A percentile compares a stretch with the other conserved stretches of the same genome.
Evolutionary conservation across 2,329 filamentous ascomycete species (phyloP).

Genomic region (Lecanicillium sp.): DNA sequence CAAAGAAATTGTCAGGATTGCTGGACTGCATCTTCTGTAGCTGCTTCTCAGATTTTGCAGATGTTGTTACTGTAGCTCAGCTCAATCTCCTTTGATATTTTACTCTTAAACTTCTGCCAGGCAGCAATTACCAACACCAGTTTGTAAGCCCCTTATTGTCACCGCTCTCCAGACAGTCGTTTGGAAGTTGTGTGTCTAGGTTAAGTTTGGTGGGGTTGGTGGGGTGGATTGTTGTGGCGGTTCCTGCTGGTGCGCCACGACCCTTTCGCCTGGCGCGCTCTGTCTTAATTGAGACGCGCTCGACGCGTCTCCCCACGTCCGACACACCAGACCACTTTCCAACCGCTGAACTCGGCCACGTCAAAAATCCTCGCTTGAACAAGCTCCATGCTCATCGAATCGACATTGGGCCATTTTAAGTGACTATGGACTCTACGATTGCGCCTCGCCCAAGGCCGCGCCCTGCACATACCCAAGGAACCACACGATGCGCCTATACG

Average conservation of each 20-base stretch:
- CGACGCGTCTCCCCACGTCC: conserved; percentile 6
- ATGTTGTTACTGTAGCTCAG: too few relatives aligned
- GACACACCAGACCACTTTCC: neutral
- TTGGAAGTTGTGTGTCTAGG: neutral
- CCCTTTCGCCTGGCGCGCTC: neutral
- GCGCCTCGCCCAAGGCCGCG: conserved; percentile 50
- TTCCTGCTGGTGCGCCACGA: too few relatives aligned
- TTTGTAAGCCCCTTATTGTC: too few relatives aligned
- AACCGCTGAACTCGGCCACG: too few relatives aligned
- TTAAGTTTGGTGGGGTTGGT: neutral
- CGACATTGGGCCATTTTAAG: neutral
- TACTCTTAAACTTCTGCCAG: too few relatives aligned
- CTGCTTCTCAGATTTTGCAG: too few relatives aligned
- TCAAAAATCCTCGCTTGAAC: neutral
- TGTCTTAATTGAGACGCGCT: conserved; percentile 9
- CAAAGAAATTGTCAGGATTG: conserved; percentile 80
- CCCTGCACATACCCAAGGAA: conserved; percentile 75
- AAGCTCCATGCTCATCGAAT: conserved; percentile 2
- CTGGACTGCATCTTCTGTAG: conserved; percentile 54
- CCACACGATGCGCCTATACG: conserved; percentile 83
- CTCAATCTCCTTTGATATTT: too few relatives aligned
- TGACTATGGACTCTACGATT: conserved; percentile 18
- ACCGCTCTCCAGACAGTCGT: too few relatives aligned
- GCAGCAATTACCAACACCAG: too few relatives aligned
- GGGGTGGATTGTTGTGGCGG: neutral